These are phyloP conservation scores for Cynara cardunculus DNA, from an alignment of 129 eudicot species.

Conservation along the genomic window DNA sequence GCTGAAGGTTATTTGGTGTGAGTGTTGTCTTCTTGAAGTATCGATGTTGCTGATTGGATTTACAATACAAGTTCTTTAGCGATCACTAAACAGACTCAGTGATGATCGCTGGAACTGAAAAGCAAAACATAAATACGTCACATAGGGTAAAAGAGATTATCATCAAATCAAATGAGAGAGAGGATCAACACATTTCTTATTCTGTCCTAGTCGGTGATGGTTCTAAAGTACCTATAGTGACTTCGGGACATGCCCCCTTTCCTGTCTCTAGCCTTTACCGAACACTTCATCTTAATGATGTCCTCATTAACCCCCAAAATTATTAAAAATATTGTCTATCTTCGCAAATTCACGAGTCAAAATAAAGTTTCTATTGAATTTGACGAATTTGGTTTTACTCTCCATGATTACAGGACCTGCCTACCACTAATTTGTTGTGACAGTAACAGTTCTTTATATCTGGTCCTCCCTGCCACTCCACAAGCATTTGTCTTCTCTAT, in stretches of 20 bases:
- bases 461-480: neutral
- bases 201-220: neutral
- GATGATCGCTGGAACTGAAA: too few species aligned
- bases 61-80: too few species aligned
- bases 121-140: too few species aligned
- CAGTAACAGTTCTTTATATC: neutral
- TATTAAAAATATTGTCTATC: too few species aligned
- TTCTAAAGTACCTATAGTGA: neutral
- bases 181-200: too few species aligned
- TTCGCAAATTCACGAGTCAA: neutral
- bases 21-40: too few species aligned
- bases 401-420: neutral
- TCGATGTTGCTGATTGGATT: too few species aligned
- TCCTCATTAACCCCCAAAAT: neutral
- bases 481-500: neutral
- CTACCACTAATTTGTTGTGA: neutral
- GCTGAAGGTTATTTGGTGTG: too few species aligned
- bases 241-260: neutral
- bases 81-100: too few species aligned
- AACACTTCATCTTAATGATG: neutral
- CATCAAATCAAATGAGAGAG: too few species aligned
- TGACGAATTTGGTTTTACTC: neutral
- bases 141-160: too few species aligned
- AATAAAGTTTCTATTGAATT: neutral
- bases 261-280: neutral